Conservation (phyloP, 2,329 filamentous ascomycete genomes). For the Diaporthe aspalathi region DNA sequence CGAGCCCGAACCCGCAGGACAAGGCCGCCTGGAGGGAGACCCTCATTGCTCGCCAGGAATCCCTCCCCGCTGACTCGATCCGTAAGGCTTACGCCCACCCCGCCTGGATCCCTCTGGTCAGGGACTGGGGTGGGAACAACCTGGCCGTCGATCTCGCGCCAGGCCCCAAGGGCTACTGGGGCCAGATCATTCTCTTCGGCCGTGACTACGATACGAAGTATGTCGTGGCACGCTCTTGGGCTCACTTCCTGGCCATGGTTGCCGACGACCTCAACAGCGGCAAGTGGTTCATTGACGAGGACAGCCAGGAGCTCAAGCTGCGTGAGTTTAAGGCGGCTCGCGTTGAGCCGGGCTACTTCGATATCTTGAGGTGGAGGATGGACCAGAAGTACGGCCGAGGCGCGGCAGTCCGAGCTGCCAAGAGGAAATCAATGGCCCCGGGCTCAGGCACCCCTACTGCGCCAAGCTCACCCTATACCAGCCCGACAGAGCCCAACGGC, state of each 20-base stretch:
- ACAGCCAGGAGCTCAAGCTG: constrained; percentile 89
- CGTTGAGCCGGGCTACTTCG: constrained; percentile 92
- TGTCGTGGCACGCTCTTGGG: constrained; percentile 93
- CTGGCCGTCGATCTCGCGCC: constrained; percentile 92
- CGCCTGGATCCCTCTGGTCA: constrained; percentile 93
- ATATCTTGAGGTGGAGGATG: constrained; percentile 93
- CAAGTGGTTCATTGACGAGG: constrained; percentile 93
- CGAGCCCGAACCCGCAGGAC: constrained; percentile 60
- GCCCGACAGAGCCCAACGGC: constrained; percentile 68
- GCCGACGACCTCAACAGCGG: constrained; percentile 92
- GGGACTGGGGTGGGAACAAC: constrained; percentile 99
- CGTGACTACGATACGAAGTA: constrained; percentile 99
- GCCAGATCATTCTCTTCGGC: constrained; percentile 95
- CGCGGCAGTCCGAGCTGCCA: constrained; percentile 52
- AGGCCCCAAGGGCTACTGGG: constrained; percentile 90
- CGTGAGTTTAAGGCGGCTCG: constrained; percentile 90
- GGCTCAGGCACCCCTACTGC: constrained; percentile 58
- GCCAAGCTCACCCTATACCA: constrained; percentile 72
- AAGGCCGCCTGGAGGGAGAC: constrained; percentile 85
- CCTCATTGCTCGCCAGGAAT: constrained; percentile 85
- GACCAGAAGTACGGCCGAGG: constrained; percentile 91
- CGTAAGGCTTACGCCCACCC: constrained; percentile 95
- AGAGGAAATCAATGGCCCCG: constrained; percentile 64
- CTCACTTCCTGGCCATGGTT: constrained; percentile 83
- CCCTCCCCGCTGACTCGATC: constrained; percentile 84